Base-by-base conservation (phyloP, 2,329 filamentous ascomycete genomes). In the Penicillium sp. region DNA sequence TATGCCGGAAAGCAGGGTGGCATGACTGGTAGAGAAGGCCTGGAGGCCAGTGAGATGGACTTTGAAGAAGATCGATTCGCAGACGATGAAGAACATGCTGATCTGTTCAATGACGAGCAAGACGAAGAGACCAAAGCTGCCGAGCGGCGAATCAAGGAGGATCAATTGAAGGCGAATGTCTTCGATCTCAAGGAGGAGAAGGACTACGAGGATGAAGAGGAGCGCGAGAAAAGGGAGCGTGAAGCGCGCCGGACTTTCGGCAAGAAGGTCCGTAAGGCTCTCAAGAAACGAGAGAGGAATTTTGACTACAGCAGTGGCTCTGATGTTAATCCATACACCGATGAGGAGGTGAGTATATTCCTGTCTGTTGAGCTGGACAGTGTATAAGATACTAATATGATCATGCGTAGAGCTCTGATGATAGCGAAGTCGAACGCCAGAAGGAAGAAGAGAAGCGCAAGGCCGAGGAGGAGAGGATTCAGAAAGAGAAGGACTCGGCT, bases 131-230 rank as follows among this genome's bases (percentile, higher is more conserved):
- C 84, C 14, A 92, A 92, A 70, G 86, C 90, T 19, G 83, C 89
- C 0, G 88, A 89, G 64, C 87, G 89, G 14, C 82, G 89, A 55
- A 88, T 93, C 67, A 91, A 90, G 66, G 86, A 89, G 59, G 90
- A 93, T 70, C 93, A 96, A 75, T 82, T 96, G n/a, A 87, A 88
- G 55, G 94, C 94, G 8, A 96, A 96, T 70, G 81, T 95, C 2
- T 97, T 96, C 68, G 90, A 96, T 70, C 80, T 86, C 48, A 86
- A 89, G 72, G 85, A 93, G 4, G 89, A 93, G 69, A 86, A 88
- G 66, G 88, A 85, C 54, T 81, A 84, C 55, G 84, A 95, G 64
- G 83, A 92, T 64, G 85, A 90, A 64, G 87, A 91, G 69, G 79
- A 89, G 68, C 80, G 85, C 68, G 85, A 87, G 71, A 80, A 81